Evolutionary conservation across 2,329 filamentous ascomycete species (phyloP), one percentile per base, ranked within the genome.

Genomic region (Diaporthe australafricana): DNA sequence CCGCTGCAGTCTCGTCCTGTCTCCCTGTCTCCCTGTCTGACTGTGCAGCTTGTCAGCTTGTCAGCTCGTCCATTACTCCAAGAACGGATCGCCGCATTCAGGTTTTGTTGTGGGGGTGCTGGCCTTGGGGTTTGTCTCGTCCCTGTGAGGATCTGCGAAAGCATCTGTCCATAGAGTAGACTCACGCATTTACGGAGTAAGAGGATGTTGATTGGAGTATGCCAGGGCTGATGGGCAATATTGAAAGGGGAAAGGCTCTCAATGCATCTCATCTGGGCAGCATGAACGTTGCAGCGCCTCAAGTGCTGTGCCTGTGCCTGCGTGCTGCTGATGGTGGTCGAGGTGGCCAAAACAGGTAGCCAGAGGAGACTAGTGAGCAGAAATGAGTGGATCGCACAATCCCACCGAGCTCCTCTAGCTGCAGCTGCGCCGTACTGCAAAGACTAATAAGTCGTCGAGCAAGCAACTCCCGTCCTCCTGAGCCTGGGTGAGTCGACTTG

Each of bases 341-440:
- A 47, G 57, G 20, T 20, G 57, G 57, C 57, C 57, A 17, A 32
- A 9, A 62, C 8, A 45, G 57, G 57, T 16, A 35, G 7, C 32
- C 8, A 20, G 27, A 32, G 16, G 9, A 47, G 57, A 63, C 57
- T 35, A 63, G 66, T 38, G n/a, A 60, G 66, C 53, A 57, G 42
- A 30, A 50, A 69, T 69, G 53, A 56, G 66, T 56, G 53, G 42
- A 50, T 40, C 42, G n/a, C 25, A 35, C 66, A n/a, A 22, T 60
- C 30, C 14, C 42, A 27, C 42, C 53, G n/a, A 47, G 66, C 53
- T 50, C 22, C 8, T 60, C 66, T 60, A 48, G 42, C 50, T 69
- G 66, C 66, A 69, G 66, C 53, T 69, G 53, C 35, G 66, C 66
- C 52, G 66, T 48, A 68, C 40, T 30, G 57, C 57, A 35, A 35